Evolutionary conservation across 257 asterid species (phyloP).

Genomic region (Cinchona pubescens): DNA sequence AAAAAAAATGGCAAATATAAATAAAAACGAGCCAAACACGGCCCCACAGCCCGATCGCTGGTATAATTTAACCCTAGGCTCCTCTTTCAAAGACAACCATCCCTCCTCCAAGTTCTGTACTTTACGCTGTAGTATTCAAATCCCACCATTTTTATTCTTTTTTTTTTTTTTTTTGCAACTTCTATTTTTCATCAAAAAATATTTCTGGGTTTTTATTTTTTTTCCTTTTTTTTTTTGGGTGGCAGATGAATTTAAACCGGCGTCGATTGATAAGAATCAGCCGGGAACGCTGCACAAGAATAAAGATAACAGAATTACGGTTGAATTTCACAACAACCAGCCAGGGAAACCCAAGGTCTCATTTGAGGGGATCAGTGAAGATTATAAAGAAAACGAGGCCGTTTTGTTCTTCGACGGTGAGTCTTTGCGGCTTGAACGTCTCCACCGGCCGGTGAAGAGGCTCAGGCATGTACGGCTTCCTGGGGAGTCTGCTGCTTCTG

Average conservation of each 20-base stretch:
- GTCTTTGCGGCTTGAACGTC: constrained; percentile 74
- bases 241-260: constrained; percentile 96
- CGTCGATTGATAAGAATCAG: constrained; percentile 87
- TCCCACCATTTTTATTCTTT: constrained; percentile 5
- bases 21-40: constrained; percentile 64
- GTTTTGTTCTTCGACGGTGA: constrained; percentile 87
- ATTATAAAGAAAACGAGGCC: constrained; percentile 90
- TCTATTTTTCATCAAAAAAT: neutral
- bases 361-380: constrained; percentile 91
- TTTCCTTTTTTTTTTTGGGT: neutral
- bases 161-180: constrained; percentile 7
- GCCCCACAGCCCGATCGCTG: constrained; percentile 88
- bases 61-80: constrained; percentile 85
- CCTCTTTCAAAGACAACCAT: constrained; percentile 76
- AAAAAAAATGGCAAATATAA: constrained; percentile 53
- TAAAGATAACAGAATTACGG: constrained; percentile 81
- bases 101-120: constrained; percentile 97
- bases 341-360: constrained; percentile 84
- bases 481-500: constrained; percentile 64
- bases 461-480: constrained; percentile 71
- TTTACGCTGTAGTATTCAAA: constrained; percentile 88
- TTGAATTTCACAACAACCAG: constrained; percentile 81
- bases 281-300: constrained; percentile 82
- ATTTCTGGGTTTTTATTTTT: neutral
- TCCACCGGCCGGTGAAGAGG: constrained; percentile 90